A percentile compares a stretch with the other conserved stretches of the same genome.
These are phyloP conservation scores for Cyclostephanos tholiformis DNA, from an alignment of 108 stramenopile species.

Conservation along the genomic window DNA sequence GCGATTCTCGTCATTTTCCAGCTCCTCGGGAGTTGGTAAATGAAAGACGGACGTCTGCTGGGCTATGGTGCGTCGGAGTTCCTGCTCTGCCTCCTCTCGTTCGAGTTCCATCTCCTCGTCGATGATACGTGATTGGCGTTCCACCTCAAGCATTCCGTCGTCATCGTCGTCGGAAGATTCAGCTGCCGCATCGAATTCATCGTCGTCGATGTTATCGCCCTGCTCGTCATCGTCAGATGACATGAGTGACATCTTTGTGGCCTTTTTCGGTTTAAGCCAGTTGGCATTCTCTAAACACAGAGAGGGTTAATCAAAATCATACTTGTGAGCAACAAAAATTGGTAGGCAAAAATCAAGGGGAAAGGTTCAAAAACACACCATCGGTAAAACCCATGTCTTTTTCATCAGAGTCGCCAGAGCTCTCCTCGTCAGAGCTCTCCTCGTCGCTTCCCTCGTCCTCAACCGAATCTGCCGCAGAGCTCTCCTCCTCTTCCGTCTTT, in stretches of 20 bases:
- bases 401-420: constrained; percentile 12
- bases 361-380: constrained; percentile 14
- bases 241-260: constrained; percentile 51
- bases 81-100: constrained; percentile 80
- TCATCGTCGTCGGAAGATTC: constrained; percentile 59
- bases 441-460: too few species aligned
- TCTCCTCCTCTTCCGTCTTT: not conserved
- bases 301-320: not conserved
- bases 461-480: not conserved
- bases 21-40: constrained; percentile 81
- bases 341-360: not conserved
- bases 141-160: constrained; percentile 80
- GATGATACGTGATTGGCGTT: constrained; percentile 68
- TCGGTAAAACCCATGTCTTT: constrained; percentile 47
- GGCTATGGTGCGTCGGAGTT: constrained; percentile 78
- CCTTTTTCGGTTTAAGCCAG: constrained; percentile 78
- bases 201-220: constrained; percentile 56
- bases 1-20: constrained; percentile 83
- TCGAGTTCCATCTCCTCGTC: constrained; percentile 73
- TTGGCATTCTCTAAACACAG: constrained; percentile 64
- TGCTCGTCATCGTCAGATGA: constrained; percentile 71
- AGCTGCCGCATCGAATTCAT: constrained; percentile 45
- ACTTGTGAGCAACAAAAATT: constrained; percentile 6
- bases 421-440: constrained; percentile 16
- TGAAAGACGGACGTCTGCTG: constrained; percentile 81